Base-by-base conservation (phyloP, 805 yeast species). In the Candida vartiovaarae region DNA sequence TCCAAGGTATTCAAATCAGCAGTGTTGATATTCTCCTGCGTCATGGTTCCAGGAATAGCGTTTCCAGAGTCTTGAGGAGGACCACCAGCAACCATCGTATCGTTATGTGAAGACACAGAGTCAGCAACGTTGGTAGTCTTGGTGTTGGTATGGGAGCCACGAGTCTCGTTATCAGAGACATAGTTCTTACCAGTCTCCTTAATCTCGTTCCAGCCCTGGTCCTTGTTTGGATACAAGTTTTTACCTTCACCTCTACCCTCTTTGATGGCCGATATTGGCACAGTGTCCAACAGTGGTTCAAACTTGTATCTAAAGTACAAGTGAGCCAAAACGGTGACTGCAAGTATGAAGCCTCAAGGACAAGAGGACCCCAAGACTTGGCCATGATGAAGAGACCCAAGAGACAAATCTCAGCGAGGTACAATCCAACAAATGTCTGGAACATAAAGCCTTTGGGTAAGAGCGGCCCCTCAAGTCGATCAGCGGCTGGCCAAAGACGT, bases 301-400 rank as follows among this genome's bases (percentile, higher is more conserved):
- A 82, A 83, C 48, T 62, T 73, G 62, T 72, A 61, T 57, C 77
- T 78, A 56, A 77, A 67, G 60, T 71, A 81, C 29, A 84, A 47
- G 57, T 84, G 91, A 29, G 74, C 66, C 23, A 64, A 60, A 28
- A 76, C 81, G 10, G 91, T 82, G 36, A 66, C 75, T n/a, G 60
- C 76, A 11, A 82, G 52, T 48, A 73, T 62, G n/a, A 78, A 71
- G 69, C 82, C 62, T 84, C 90, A 44, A 85, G 66, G 3, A 70
- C 93, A 50, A 84, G 78, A 53, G 82, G 78, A 24, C 84, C 87
- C 91, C 91, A 85, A 51, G 82, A 72, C 67, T 85, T 82, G 37
- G 78, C 75, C 78, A 83, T 79, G 34, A 84, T 83, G 57, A 84
- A 84, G 59, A 85, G 67, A 34, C 84, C 91, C 45, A 78, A 62